These are phyloP conservation scores for Nemania serpens DNA, from an alignment of 2,329 filamentous ascomycete genomes.

Conservation along the genomic window DNA sequence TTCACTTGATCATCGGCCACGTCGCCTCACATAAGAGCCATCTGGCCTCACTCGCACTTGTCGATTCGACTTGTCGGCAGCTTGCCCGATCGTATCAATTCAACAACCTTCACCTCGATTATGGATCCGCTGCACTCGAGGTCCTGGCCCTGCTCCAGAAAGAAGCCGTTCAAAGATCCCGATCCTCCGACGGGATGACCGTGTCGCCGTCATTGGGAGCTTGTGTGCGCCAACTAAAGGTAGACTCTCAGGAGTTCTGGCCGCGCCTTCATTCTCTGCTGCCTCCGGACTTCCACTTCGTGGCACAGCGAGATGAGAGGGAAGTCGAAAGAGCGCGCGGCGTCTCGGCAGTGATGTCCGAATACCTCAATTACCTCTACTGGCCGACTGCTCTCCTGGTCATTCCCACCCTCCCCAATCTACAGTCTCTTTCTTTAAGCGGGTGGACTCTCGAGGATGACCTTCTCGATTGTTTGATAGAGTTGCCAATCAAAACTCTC, in stretches of 20 bases:
- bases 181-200: neutral
- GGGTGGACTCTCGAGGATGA: neutral
- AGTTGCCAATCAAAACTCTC: conserved; percentile 8
- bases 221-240: conserved; percentile 4
- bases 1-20: conserved; percentile 7
- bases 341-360: neutral
- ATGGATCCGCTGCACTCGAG: neutral
- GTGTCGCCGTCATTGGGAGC: conserved; percentile 2
- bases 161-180: conserved; percentile 6
- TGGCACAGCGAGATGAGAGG: neutral
- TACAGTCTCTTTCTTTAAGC: neutral
- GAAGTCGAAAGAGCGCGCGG: neutral
- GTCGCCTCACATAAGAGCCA: conserved; percentile 2
- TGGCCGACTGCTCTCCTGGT: neutral
- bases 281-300: neutral
- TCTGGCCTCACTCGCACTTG: conserved; percentile 14
- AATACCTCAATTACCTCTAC: neutral
- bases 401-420: conserved; percentile 2
- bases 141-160: conserved; percentile 2
- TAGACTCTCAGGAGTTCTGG: neutral
- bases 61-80: conserved; percentile 18
- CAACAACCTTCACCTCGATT: conserved; percentile 1
- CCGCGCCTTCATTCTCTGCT: neutral
- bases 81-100: conserved; percentile 17
- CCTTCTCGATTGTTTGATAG: neutral